A percentile compares a stretch with the other conserved stretches of the same genome.
Conservation (phyloP, 1,284 basidiomycete species). For the Puccinia triticina region DNA sequence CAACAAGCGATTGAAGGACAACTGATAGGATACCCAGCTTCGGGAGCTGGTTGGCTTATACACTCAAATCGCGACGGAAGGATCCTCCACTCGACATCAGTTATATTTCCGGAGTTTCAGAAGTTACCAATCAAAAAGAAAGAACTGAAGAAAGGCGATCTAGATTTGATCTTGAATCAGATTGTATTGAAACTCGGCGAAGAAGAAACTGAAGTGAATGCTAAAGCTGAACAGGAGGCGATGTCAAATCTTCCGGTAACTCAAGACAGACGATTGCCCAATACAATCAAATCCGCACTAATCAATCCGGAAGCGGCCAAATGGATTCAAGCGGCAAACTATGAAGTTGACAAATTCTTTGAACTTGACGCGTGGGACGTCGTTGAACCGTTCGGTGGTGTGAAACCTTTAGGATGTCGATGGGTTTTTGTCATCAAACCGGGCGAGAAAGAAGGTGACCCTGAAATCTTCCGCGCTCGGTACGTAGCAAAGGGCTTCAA, state of each 20-base stretch:
- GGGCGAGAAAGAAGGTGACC: too few relatives aligned
- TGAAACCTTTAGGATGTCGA: neutral
- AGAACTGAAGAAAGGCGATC: too few relatives aligned
- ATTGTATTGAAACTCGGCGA: neutral
- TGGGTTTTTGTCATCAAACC: too few relatives aligned
- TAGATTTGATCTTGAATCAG: too few relatives aligned
- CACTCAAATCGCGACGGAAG: neutral
- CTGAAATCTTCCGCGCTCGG: too few relatives aligned
- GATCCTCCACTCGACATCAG: too few relatives aligned
- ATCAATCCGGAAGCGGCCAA: neutral
- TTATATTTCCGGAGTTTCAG: too few relatives aligned
- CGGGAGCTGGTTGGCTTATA: neutral
- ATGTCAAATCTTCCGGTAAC: neutral
- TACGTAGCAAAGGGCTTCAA: constrained; percentile 29
- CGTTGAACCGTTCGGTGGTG: neutral
- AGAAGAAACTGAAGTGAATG: neutral
- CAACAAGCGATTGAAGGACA: neutral
- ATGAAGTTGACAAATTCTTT: neutral
- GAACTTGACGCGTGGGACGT: neutral
- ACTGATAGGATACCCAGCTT: neutral
- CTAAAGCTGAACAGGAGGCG: too few relatives aligned
- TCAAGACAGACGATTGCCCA: too few relatives aligned
- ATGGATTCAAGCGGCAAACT: neutral
- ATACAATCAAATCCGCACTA: neutral
- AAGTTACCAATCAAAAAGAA: too few relatives aligned